A percentile compares a stretch with the other conserved stretches of the same genome.
Conservation (phyloP, 495 filamentous ascomycete genomes). For the Trypethelium eluteriae region DNA sequence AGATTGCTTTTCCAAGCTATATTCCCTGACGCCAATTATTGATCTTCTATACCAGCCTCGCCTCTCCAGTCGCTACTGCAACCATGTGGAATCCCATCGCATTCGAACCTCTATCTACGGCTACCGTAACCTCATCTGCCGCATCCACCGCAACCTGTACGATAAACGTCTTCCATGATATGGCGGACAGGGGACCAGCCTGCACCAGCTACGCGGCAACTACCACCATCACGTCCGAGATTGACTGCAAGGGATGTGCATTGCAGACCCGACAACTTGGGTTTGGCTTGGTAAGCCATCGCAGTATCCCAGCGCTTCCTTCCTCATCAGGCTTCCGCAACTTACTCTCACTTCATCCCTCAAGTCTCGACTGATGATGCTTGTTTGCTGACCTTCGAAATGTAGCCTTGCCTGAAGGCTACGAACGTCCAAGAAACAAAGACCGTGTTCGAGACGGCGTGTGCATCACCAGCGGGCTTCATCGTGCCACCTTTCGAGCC, state of each 20-base stretch:
- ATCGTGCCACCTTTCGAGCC: background rate
- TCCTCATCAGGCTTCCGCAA: background rate
- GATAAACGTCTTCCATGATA: constrained; percentile 12
- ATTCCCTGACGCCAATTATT: background rate
- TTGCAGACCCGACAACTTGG: constrained; percentile 9
- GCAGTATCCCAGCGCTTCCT: too few species aligned
- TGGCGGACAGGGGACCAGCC: constrained; percentile 11
- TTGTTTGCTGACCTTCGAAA: background rate
- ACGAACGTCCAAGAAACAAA: background rate
- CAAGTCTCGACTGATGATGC: background rate
- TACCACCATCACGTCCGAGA: constrained; percentile 10
- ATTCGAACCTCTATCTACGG: background rate
- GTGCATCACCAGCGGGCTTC: background rate
- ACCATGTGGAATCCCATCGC: background rate
- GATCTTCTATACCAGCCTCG: constrained; percentile 1
- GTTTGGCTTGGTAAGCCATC: constrained; percentile 9
- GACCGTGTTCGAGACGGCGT: background rate
- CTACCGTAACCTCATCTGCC: background rate
- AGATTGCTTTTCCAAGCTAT: background rate
- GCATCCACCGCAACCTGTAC: constrained; percentile 16
- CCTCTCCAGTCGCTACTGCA: background rate
- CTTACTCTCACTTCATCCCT: background rate
- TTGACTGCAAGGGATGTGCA: constrained; percentile 5
- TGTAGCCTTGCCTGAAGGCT: background rate
- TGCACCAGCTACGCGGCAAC: constrained; percentile 21